Evolutionary conservation across 306 rosid genomes (phyloP).

Genomic region (Castanopsis chinensis): DNA sequence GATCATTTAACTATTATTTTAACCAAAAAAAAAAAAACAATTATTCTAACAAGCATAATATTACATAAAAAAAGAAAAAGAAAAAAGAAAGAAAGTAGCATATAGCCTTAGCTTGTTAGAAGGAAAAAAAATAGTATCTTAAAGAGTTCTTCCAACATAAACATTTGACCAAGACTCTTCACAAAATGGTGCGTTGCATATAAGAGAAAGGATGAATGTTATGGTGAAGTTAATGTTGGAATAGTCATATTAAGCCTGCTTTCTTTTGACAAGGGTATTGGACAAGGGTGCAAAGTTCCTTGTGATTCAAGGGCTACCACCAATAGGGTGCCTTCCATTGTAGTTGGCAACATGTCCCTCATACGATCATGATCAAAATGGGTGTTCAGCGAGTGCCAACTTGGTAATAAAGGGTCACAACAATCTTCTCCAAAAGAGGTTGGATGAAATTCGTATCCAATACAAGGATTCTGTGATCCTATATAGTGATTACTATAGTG

Average conservation of each 20-base stretch:
- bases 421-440: constrained; percentile 8
- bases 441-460: background rate
- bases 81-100: too few relatives aligned
- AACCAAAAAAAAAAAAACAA: too few relatives aligned
- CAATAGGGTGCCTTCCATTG: constrained; percentile 19
- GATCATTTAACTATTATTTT: too few relatives aligned
- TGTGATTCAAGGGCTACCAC: constrained; percentile 29
- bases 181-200: too few relatives aligned
- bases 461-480: background rate
- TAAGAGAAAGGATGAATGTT: too few relatives aligned
- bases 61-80: too few relatives aligned
- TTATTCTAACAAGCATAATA: too few relatives aligned
- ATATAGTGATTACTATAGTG: constrained; percentile 22
- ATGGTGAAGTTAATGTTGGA: too few relatives aligned
- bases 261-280: background rate
- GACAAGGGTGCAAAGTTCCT: constrained; percentile 19
- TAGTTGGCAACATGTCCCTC: background rate
- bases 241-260: background rate
- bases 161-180: too few relatives aligned
- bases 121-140: too few relatives aligned
- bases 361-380: constrained; percentile 8
- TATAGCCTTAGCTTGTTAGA: too few relatives aligned
- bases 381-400: constrained; percentile 14
- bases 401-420: constrained; percentile 9
- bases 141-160: too few relatives aligned